These are phyloP conservation scores for Paramecium sonneborni DNA, from an alignment of 73 alveolate species.

Conservation along the genomic window DNA sequence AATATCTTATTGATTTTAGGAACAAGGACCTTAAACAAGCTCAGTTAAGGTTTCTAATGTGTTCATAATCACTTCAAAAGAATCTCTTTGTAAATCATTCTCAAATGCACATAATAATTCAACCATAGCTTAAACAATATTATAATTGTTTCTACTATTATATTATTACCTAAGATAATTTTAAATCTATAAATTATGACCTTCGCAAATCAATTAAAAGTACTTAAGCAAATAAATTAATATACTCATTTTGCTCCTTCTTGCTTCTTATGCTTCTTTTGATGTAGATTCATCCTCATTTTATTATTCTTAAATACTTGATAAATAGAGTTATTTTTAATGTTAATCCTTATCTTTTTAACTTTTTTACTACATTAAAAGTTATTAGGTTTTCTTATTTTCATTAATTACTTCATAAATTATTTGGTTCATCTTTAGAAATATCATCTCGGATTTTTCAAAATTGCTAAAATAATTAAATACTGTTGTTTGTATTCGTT, in stretches of 20 bases:
- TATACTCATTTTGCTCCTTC: conserved; percentile 45
- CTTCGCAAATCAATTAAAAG: conserved; percentile 94
- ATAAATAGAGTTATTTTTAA: not conserved
- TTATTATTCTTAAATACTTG: not conserved
- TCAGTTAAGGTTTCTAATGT: conserved; percentile 94
- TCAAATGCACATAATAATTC: conserved; percentile 59
- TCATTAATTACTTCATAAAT: conserved; percentile 60
- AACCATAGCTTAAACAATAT: conserved; percentile 75
- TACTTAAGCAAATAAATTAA: conserved; percentile 71
- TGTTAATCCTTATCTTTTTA: conserved; percentile 44
- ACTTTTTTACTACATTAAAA: not conserved
- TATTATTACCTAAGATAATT: conserved; percentile 87
- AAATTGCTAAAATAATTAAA: conserved; percentile 59
- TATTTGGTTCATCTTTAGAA: conserved; percentile 42
- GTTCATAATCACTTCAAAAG: conserved; percentile 83
- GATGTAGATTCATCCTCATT: not conserved
- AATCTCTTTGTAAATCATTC: conserved; percentile 75
- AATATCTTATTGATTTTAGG: conserved; percentile 84
- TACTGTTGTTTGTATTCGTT: conserved; percentile 29
- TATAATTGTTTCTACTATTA: conserved; percentile 84
- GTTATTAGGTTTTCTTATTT: conserved; percentile 7
- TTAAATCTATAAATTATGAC: conserved; percentile 88
- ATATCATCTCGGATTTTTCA: conserved; percentile 58
- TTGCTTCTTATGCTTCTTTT: conserved; percentile 34
- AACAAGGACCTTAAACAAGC: conserved; percentile 97